phyloP scores from a whole-genome alignment of 495 filamentous ascomycete genomes.

The Podospora bellae-mahoneyi region DNA sequence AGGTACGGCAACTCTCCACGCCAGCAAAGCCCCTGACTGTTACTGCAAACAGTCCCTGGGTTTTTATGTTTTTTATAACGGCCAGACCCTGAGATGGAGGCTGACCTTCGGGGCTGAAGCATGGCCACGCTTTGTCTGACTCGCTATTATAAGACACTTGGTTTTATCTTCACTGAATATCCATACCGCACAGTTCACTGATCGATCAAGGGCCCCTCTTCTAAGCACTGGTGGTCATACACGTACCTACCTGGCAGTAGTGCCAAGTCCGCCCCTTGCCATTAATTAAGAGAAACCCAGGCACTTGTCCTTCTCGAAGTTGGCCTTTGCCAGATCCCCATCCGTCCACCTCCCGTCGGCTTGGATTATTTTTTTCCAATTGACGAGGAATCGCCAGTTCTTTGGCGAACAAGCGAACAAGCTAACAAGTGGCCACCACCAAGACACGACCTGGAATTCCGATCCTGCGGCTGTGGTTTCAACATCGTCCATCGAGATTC shows the following conservation, averaged over 20 bases:
- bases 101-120: conserved; percentile 2
- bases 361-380: conserved; percentile 7
- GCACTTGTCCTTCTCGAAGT: conserved; percentile 18
- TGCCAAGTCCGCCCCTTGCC: conserved; percentile 18
- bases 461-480: neutral
- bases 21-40: conserved; percentile 8
- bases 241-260: neutral
- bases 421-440: neutral
- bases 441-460: neutral
- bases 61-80: neutral
- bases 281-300: conserved; percentile 20
- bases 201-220: neutral
- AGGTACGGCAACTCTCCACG: neutral
- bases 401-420: neutral
- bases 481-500: neutral
- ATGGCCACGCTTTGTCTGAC: conserved; percentile 4
- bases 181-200: neutral
- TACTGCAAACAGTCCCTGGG: conserved; percentile 1
- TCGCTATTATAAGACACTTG: neutral
- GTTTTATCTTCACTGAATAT: neutral
- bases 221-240: neutral
- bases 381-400: conserved; percentile 13
- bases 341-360: neutral
- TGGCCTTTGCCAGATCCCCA: conserved; percentile 13
- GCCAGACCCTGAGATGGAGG: conserved; percentile 8